Percentiles rank a stretch among this genome's conserved stretches.
These are phyloP conservation scores for Kernera saxatilis DNA, from an alignment of 345 rosid genomes.

Conservation along the genomic window DNA sequence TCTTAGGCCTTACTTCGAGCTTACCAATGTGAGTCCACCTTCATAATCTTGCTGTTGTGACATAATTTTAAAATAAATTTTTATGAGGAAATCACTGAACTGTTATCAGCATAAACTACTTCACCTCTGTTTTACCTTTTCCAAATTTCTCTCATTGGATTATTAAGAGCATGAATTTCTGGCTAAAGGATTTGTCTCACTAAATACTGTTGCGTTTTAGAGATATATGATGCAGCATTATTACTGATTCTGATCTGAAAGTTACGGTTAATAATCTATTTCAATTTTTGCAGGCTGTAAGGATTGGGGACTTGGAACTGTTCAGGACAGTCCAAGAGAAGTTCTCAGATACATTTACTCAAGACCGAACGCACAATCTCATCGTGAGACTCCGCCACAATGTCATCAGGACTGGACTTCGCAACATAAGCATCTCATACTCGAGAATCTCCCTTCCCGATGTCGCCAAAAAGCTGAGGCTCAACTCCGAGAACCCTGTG, in stretches of 20 bases:
- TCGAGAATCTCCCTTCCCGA: conserved; percentile 69
- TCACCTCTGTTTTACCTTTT: neutral
- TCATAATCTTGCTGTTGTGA: neutral
- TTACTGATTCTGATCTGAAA: neutral
- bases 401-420: conserved; percentile 80
- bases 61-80: neutral
- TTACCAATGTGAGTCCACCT: conserved; percentile 67
- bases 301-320: conserved; percentile 88
- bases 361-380: conserved; percentile 63
- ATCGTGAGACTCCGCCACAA: conserved; percentile 77
- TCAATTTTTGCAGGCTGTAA: conserved; percentile 58
- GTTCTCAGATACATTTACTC: conserved; percentile 55
- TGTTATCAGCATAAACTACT: neutral
- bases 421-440: conserved; percentile 73
- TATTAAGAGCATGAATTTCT: neutral
- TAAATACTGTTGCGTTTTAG: neutral
- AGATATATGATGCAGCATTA: conserved; percentile 13
- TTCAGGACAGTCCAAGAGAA: conserved; percentile 71
- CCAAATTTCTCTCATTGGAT: neutral
- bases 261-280: neutral
- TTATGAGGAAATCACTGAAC: neutral
- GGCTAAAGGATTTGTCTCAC: neutral
- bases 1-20: conserved; percentile 77
- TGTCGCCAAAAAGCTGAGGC: conserved; percentile 59
- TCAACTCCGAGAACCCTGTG: conserved; percentile 62